These are phyloP conservation scores for Phyllostachys edulis DNA, from an alignment of 176 grass and related monocot genomes.

Conservation along the genomic window DNA sequence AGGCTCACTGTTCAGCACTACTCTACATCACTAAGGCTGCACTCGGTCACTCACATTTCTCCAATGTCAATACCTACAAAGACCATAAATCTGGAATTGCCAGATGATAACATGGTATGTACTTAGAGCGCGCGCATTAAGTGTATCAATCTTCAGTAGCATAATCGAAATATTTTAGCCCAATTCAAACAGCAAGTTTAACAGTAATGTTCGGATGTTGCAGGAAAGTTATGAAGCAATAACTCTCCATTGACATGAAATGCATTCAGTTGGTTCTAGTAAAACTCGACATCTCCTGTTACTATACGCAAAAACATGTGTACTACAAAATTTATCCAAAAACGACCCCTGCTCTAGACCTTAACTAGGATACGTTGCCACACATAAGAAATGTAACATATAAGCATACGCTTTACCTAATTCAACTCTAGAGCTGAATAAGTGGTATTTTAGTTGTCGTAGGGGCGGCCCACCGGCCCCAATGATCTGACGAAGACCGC, in stretches of 20 bases:
- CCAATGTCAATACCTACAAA: neutral
- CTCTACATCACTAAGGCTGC: too few relatives aligned
- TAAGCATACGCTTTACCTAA: neutral
- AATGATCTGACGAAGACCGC: too few relatives aligned
- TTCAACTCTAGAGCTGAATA: neutral
- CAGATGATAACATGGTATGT: neutral
- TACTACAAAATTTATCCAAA: neutral
- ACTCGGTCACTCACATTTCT: neutral
- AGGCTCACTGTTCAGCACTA: neutral
- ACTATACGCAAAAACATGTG: neutral
- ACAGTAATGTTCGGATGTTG: neutral
- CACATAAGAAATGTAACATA: neutral
- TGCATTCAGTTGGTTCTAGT: neutral
- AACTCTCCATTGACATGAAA: neutral
- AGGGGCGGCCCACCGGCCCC: too few relatives aligned
- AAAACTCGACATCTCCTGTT: neutral
- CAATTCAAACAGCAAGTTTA: neutral
- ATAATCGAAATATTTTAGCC: neutral
- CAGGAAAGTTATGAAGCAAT: neutral
- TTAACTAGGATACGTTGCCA: neutral
- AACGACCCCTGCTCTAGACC: neutral
- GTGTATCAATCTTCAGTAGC: neutral
- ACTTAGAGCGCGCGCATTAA: neutral
- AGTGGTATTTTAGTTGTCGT: too few relatives aligned
- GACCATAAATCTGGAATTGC: neutral